Conservation (phyloP, 2,329 filamentous ascomycete genomes). For the Aspergillus spinulosporus region DNA sequence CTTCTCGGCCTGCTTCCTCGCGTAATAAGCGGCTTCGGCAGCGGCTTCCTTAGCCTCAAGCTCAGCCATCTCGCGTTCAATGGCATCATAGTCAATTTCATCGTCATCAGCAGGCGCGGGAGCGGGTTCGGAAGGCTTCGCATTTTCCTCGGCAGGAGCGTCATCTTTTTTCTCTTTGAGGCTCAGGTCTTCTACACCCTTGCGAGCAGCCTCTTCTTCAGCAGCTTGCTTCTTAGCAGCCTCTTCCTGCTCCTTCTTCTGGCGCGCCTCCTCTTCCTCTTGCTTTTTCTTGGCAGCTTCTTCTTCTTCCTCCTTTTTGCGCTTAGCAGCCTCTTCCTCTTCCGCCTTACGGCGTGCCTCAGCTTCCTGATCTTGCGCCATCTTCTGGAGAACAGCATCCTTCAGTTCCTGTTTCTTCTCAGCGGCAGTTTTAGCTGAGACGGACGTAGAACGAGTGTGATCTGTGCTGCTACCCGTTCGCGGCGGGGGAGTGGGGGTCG, state of each 20-base stretch:
- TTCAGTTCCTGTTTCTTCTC: conserved; percentile 79
- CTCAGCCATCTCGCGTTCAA: conserved; percentile 50
- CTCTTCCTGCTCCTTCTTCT: conserved; percentile 29
- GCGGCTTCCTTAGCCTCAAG: conserved; percentile 49
- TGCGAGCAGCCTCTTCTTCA: conserved; percentile 37
- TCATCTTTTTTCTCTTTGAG: conserved; percentile 47
- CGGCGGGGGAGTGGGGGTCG: conserved; percentile 78
- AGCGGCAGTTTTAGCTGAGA: conserved; percentile 69
- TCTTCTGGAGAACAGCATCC: conserved; percentile 51
- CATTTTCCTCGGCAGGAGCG: conserved; percentile 35
- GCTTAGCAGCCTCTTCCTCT: background rate
- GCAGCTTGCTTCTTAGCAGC: conserved; percentile 44
- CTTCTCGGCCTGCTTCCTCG: conserved; percentile 79
- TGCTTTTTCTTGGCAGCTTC: conserved; percentile 43
- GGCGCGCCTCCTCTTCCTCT: conserved; percentile 37
- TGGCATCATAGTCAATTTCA: conserved; percentile 49
- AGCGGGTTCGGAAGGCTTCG: conserved; percentile 36
- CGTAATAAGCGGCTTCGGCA: conserved; percentile 54
- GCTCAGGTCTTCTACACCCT: conserved; percentile 27
- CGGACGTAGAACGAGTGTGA: conserved; percentile 71
- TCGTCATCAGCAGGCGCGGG: conserved; percentile 37
- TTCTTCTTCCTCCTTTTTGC: conserved; percentile 9
- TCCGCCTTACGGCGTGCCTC: conserved; percentile 49
- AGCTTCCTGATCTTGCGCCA: conserved; percentile 58
- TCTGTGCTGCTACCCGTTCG: conserved; percentile 67